Evolutionary conservation across 2,329 filamentous ascomycete species (phyloP).

Genomic region (Didymella pinodella): DNA sequence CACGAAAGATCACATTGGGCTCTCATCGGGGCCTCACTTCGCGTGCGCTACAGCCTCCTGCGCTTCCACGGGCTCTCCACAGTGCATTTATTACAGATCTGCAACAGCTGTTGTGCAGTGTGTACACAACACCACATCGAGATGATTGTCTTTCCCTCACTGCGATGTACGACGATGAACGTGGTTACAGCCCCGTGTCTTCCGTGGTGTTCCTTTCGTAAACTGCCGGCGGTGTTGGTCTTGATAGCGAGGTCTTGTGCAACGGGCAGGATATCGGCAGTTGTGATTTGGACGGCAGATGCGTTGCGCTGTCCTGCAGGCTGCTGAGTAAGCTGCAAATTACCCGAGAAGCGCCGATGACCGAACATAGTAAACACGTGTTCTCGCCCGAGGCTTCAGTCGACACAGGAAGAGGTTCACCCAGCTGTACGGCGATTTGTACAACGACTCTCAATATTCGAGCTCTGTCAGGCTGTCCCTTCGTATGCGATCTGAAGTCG

Average conservation of each 20-base stretch:
- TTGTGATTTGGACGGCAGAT: constrained; percentile 21
- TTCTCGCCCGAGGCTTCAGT: constrained; percentile 1
- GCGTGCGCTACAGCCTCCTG: not conserved
- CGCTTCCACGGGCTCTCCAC: too few relatives aligned
- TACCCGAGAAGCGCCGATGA: constrained; percentile 1
- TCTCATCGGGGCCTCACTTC: not conserved
- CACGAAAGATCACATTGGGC: not conserved
- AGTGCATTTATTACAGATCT: not conserved
- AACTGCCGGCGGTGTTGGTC: constrained; percentile 15
- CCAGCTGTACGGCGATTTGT: not conserved
- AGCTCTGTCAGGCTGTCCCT: too few relatives aligned
- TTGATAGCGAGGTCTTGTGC: constrained; percentile 8
- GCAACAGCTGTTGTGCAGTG: not conserved
- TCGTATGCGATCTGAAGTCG: too few relatives aligned
- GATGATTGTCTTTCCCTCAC: not conserved
- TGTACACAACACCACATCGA: not conserved
- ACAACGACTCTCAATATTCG: not conserved
- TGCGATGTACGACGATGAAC: not conserved
- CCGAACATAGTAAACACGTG: constrained; percentile 2
- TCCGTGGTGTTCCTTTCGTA: constrained; percentile 8
- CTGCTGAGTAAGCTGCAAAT: constrained; percentile 5
- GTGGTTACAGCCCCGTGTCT: not conserved
- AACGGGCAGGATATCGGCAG: constrained; percentile 14
- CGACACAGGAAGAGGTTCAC: not conserved
- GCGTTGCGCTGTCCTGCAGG: not conserved